Conservation (phyloP, 23 red algal genomes). For the Gracilaria domingensis region DNA sequence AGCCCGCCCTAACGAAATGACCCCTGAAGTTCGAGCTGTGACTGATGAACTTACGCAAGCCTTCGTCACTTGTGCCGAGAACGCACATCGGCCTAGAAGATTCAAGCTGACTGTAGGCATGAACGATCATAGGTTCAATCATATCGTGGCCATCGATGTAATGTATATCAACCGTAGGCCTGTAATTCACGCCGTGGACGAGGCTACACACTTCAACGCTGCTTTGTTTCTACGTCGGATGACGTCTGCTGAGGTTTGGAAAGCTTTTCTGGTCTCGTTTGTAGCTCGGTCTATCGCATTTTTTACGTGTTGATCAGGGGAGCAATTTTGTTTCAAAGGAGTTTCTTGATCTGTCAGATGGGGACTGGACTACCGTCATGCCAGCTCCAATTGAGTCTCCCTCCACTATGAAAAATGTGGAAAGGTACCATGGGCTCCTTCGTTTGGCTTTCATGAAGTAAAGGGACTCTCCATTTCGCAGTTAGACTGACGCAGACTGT, state of each 20-base stretch:
- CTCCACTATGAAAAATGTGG: slow-evolving; percentile 37
- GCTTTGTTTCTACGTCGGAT: slow-evolving; percentile 6
- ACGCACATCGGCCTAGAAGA: slow-evolving; percentile 4
- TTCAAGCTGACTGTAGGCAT: too few relatives aligned
- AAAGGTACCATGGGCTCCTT: slow-evolving; percentile 42
- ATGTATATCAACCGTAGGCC: slow-evolving; percentile 16
- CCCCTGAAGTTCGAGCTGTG: background rate
- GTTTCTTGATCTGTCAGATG: background rate
- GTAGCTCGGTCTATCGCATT: too few relatives aligned
- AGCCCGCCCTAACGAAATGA: too few relatives aligned
- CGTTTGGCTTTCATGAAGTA: slow-evolving; percentile 13
- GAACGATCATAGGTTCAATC: slow-evolving; percentile 38
- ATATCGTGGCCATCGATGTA: slow-evolving; percentile 26
- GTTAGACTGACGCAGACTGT: too few relatives aligned
- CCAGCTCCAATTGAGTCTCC: slow-evolving; percentile 38
- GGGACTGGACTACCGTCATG: background rate
- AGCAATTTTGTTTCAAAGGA: slow-evolving; percentile 43
- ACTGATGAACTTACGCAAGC: background rate
- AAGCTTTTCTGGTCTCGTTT: background rate
- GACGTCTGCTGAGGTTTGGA: slow-evolving; percentile 9
- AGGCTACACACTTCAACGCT: too few relatives aligned
- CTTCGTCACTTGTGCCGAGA: background rate
- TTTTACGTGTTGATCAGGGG: too few relatives aligned
- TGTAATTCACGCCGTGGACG: slow-evolving; percentile 30
- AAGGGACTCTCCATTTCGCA: background rate